Conservation (phyloP, 2,329 filamentous ascomycete species). For the Corynespora cassiicola region DNA sequence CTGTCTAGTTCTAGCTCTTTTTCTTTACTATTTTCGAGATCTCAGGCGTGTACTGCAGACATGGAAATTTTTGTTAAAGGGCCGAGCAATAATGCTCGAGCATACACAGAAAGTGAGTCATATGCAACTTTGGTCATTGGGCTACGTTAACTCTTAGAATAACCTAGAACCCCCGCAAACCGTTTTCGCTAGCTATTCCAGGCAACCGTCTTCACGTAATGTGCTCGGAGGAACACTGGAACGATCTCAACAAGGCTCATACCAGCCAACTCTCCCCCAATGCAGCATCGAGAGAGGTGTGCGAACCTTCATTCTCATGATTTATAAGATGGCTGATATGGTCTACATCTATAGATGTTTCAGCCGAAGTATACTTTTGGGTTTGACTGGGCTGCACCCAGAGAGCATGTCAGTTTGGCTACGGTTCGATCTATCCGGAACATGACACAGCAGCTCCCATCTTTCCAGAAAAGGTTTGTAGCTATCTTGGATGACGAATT, state of each 20-base stretch:
- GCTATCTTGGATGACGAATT: constrained; percentile 6
- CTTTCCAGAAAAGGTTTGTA: neutral
- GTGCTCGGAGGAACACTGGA: constrained; percentile 4
- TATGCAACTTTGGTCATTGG: neutral
- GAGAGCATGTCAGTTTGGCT: constrained; percentile 5
- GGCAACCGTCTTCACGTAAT: constrained; percentile 7
- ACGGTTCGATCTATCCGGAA: constrained; percentile 6
- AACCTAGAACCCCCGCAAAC: neutral
- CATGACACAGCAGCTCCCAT: neutral
- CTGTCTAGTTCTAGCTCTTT: no score
- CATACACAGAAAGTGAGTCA: constrained; percentile 1
- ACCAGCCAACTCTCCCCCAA: constrained; percentile 1
- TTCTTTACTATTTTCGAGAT: no score
- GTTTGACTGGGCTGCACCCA: constrained; percentile 6
- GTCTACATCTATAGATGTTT: constrained; percentile 1
- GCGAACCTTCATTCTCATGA: neutral
- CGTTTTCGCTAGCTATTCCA: constrained; percentile 6
- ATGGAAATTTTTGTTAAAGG: constrained; percentile 5
- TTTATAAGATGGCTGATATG: neutral
- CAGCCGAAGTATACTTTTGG: constrained; percentile 7
- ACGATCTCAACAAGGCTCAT: constrained; percentile 5
- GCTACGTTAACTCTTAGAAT: neutral
- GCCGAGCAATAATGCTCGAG: constrained; percentile 4
- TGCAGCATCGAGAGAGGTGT: constrained; percentile 4
- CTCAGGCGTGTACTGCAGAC: no score